Evolutionary conservation across 176 grass and related monocot genomes (phyloP), one percentile per base, ranked within the genome.

Genomic region (Juncus inflexus): DNA sequence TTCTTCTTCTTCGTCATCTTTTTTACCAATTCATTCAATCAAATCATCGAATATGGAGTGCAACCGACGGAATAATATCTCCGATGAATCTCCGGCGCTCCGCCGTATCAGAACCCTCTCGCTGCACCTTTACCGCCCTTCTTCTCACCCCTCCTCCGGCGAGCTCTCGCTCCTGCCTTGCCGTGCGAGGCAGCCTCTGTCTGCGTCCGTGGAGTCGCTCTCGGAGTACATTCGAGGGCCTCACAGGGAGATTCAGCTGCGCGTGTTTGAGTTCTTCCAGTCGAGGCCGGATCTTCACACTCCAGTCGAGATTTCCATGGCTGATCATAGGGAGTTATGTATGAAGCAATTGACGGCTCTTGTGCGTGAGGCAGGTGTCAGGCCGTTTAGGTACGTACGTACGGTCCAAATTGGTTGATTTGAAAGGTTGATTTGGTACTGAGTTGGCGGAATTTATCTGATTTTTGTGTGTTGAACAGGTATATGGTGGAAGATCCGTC

Each of bases 241-340:
- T 12, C 85, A 99, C 67, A 52, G 78, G 2, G 75, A 37, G 7
- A 52, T 76, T 28, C 94, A 99, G 83, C 50, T 16, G 28, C 63
- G 78, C 11, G 67, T 92, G 39, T 99, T 86, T 70, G 80, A 92
- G 12, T 92, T 92, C 80, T 86, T 86, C 72, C 50, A 43, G 4
- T 76, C 74, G 39, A 78, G 94, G 3, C 78, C 80, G 37, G 94
- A 99, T 40, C 75, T 99, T 2, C 88, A 89, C 74, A 99, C 94
- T 39, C 94, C 94, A 36, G 94, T 99, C 16, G 94, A 84, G 78
- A 58, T 78, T 12, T 6, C 88, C 80, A 89, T 71, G 69, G 75
- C 71, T 5, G 85, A 74, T 38, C 94, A 99, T 73, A 82, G 88
- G 3, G 79, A 99, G 67, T 82, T 99, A 65, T 99, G 94, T 65